Conservation (phyloP, 495 filamentous ascomycete genomes). For the Xeromyces bisporus region DNA sequence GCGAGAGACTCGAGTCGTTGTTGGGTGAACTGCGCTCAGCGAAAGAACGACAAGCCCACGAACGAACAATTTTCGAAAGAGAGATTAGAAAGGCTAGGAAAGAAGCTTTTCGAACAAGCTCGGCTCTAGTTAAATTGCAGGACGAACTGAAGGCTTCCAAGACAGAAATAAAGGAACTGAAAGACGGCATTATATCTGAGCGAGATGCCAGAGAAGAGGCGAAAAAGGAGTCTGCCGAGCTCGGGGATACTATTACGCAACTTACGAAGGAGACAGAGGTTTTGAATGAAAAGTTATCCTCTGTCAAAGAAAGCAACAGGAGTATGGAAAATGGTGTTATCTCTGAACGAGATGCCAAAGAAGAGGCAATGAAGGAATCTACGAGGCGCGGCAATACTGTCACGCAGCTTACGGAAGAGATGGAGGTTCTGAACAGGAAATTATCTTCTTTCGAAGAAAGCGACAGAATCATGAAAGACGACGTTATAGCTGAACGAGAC, state of each 20-base stretch:
- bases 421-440: constrained; percentile 36
- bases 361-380: constrained; percentile 53
- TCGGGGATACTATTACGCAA: constrained; percentile 53
- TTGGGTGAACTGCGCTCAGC: constrained; percentile 60
- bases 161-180: constrained; percentile 31
- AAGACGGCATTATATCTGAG: constrained; percentile 36
- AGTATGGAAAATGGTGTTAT: constrained; percentile 32
- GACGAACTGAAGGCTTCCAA: constrained; percentile 63
- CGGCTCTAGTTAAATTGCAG: constrained; percentile 56
- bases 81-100: constrained; percentile 68
- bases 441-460: constrained; percentile 47
- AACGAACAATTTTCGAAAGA: constrained; percentile 63
- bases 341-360: constrained; percentile 29
- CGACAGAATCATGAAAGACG: constrained; percentile 1
- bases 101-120: constrained; percentile 71
- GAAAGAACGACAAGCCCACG: constrained; percentile 61
- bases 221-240: constrained; percentile 64
- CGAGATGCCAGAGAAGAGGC: constrained; percentile 31
- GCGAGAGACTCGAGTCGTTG: constrained; percentile 58
- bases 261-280: constrained; percentile 58
- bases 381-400: constrained; percentile 60
- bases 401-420: constrained; percentile 52
- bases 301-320: constrained; percentile 46
- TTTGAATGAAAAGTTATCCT: constrained; percentile 41
- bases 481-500: no score